Percentiles rank a stretch among this genome's conserved stretches.
These are phyloP conservation scores for Calonectria hawksworthii DNA, from an alignment of 2,329 filamentous ascomycete genomes.

Conservation along the genomic window DNA sequence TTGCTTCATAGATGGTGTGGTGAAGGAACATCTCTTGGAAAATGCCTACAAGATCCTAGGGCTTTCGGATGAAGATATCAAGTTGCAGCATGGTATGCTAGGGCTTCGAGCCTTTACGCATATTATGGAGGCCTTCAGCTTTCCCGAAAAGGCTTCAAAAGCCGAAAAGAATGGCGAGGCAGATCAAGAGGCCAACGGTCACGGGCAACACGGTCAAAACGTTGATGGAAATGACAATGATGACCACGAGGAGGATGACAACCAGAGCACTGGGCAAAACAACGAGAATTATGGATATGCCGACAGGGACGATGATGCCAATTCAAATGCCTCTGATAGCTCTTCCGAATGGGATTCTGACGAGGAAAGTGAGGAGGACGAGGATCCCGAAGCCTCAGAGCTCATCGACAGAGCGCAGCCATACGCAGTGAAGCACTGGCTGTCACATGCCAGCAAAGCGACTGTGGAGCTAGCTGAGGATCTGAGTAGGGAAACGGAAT, in stretches of 20 bases:
- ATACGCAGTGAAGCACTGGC: slow-evolving; percentile 58
- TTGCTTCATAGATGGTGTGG: not conserved
- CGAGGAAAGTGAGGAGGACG: not conserved
- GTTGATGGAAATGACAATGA: not conserved
- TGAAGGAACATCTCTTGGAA: not conserved
- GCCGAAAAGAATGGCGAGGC: slow-evolving; percentile 15
- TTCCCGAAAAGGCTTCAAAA: slow-evolving; percentile 23
- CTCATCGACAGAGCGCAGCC: slow-evolving; percentile 45
- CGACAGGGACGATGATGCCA: no score
- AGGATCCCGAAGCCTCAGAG: slow-evolving; percentile 44
- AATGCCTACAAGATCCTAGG: slow-evolving; percentile 39
- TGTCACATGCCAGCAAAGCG: slow-evolving; percentile 57
- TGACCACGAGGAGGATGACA: slow-evolving; percentile 29
- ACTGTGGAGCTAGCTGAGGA: slow-evolving; percentile 58
- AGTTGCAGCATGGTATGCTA: slow-evolving; percentile 58
- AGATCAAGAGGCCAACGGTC: not conserved
- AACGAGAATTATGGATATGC: no score
- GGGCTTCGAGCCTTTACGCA: slow-evolving; percentile 55
- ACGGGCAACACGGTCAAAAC: not conserved
- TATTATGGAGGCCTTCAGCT: slow-evolving; percentile 52
- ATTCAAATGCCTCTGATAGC: no score
- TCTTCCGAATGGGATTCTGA: no score
- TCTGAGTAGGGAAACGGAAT: slow-evolving; percentile 53
- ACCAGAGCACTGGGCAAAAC: no score
- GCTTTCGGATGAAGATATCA: slow-evolving; percentile 54